Evolutionary conservation across 208 protist species (phyloP).

Genomic region (Acanthamoeba lenticulata): DNA sequence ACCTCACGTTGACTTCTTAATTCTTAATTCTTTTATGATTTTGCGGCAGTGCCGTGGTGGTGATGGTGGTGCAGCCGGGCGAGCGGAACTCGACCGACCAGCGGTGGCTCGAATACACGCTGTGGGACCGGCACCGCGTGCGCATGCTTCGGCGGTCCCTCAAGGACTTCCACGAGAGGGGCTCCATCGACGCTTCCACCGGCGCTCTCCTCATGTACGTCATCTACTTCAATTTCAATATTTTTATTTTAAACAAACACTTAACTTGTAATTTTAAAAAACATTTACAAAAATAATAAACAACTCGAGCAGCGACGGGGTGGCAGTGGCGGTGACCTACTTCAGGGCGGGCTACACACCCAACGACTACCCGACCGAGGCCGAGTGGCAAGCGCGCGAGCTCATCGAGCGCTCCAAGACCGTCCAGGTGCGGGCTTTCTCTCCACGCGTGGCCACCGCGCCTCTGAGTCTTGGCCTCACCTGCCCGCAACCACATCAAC

Average conservation of each 20-base stretch:
- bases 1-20: background rate
- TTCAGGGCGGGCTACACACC: slow-evolving; percentile 94
- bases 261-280: too few species aligned
- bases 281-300: too few species aligned
- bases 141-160: slow-evolving; percentile 90
- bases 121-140: slow-evolving; percentile 89
- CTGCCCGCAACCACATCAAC: background rate
- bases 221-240: background rate
- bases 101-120: slow-evolving; percentile 88
- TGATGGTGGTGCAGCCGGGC: slow-evolving; percentile 93
- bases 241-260: too few species aligned
- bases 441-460: background rate
- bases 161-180: slow-evolving; percentile 82
- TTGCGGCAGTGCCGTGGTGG: slow-evolving; percentile 80
- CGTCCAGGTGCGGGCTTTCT: background rate
- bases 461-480: too few species aligned
- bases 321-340: slow-evolving; percentile 91
- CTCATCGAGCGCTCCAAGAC: slow-evolving; percentile 89
- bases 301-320: slow-evolving; percentile 79
- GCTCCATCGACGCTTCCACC: slow-evolving; percentile 75
- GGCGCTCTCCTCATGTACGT: background rate
- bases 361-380: slow-evolving; percentile 89
- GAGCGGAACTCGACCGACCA: slow-evolving; percentile 96
- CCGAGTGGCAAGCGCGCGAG: slow-evolving; percentile 88
- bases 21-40: slow-evolving; percentile 30